Evolutionary conservation across 352 stramenopile species (phyloP).

Genomic region (Globisporangium radiosum): DNA sequence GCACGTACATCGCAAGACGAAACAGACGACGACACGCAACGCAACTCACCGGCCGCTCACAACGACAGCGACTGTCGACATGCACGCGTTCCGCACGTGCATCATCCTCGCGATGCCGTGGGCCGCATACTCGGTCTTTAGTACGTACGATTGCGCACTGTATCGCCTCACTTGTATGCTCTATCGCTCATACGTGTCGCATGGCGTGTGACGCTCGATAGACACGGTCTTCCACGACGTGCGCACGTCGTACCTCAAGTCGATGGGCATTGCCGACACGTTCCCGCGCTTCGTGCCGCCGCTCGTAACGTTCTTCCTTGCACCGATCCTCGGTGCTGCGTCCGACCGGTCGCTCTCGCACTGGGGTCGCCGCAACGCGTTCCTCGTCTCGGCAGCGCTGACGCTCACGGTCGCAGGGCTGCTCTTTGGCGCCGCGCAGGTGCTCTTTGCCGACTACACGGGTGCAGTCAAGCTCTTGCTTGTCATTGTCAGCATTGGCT

Average conservation of each 20-base stretch:
- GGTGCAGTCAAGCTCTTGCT: conserved; percentile 42
- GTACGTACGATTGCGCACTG: conserved; percentile 17
- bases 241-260: conserved; percentile 59
- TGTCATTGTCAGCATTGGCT: conserved; percentile 52
- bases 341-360: conserved; percentile 70
- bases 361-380: conserved; percentile 62
- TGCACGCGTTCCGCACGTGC: conserved; percentile 41
- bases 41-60: neutral
- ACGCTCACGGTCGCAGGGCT: conserved; percentile 44
- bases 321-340: conserved; percentile 57
- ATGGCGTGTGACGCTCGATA: conserved; percentile 8
- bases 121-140: conserved; percentile 62
- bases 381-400: conserved; percentile 41
- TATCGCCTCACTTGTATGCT: no score
- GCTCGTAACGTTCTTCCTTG: conserved; percentile 59
- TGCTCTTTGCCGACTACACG: conserved; percentile 44
- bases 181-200: neutral
- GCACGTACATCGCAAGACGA: neutral
- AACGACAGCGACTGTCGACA: conserved; percentile 4
- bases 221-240: conserved; percentile 71
- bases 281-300: conserved; percentile 57
- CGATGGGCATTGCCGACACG: conserved; percentile 54
- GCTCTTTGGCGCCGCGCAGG: conserved; percentile 57
- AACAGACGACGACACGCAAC: neutral
- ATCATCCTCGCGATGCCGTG: conserved; percentile 71